Evolutionary conservation across 495 filamentous ascomycete genomes (phyloP).

Genomic region (Cercophora samala): DNA sequence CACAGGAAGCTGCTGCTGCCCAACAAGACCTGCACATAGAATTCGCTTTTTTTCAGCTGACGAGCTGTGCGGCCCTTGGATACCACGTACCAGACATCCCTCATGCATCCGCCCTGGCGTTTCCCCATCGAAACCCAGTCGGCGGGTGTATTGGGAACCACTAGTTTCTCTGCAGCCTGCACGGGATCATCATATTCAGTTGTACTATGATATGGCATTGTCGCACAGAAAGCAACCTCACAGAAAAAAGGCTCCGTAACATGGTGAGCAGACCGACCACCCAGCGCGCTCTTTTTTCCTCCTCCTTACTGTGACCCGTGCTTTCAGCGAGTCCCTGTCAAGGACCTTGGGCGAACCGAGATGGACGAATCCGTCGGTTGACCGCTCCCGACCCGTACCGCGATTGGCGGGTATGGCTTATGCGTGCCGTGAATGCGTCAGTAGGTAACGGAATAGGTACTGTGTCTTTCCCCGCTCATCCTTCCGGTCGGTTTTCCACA

Average conservation of each 20-base stretch:
- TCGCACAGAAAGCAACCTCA: not conserved
- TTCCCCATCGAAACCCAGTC: not conserved
- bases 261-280: not conserved
- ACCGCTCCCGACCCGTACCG: constrained; percentile 11
- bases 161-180: constrained; percentile 26
- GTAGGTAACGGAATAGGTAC: too few relatives aligned
- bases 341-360: not conserved
- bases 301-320: not conserved
- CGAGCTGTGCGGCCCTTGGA: not conserved
- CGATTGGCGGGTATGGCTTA: constrained; percentile 6
- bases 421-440: not conserved
- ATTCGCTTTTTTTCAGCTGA: not conserved
- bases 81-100: not conserved
- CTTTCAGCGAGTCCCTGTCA: not conserved
- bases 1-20: not conserved
- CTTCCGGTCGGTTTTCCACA: not conserved
- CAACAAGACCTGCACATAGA: not conserved
- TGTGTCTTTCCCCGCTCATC: not conserved
- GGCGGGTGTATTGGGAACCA: constrained; percentile 20
- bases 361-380: constrained; percentile 6
- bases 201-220: not conserved
- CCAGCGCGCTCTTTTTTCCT: not conserved
- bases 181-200: constrained; percentile 26
- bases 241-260: not conserved
- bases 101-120: too few relatives aligned